Evolutionary conservation across 2,329 filamentous ascomycete species (phyloP), one percentile per base, ranked within the genome.

Genomic region (Aspergillus quadricinctus): DNA sequence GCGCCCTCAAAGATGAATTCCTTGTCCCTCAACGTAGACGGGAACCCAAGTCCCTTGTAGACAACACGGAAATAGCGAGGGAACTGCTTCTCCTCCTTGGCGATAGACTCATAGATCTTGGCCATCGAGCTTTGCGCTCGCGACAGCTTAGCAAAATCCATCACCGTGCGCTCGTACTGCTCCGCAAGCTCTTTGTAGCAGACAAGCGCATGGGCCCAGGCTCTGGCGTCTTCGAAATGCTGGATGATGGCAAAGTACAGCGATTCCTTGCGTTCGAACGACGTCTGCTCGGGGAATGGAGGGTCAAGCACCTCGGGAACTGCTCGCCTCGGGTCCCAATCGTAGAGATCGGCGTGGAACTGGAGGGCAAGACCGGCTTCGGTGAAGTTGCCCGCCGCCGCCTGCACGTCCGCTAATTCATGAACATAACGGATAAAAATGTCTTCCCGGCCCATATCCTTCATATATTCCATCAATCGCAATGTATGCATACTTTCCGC

Each of bases 381-480:
- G 0, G 91, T 89, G 61, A 87, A 85, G 66, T 96, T 94, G 56
- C 88, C 82, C 3, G 88, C 83, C 43, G 87, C 83, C 8, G 83
- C 82, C 71, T 97, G 93, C 11, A 94, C 79, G 41, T 85, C 79
- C 2, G 92, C 90, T 21, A 97, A 81, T 72, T 97, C 92, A 69
- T 97, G 93, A 14, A 97, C 92, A 67, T 97, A 97, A 62, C 92
- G 88, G 61, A 96, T 89, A 72, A 96, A 97, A 56, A 97, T 96
- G 67, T 97, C 92, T 71, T 96, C 92, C 69, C 96, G 96, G 64
- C 95, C 90, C 88, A 97, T 96, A 69, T 97, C 92, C 62, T 92
- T 89, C 64, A 97, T 82, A 75, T 97, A 97, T 65, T 97, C 91
- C 92, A 97, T 97, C 27, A 97, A 79, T 55, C 90, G 86, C 52